These are phyloP conservation scores for Naganishia sp. DNA, from an alignment of 1,284 basidiomycete species.

Conservation along the genomic window DNA sequence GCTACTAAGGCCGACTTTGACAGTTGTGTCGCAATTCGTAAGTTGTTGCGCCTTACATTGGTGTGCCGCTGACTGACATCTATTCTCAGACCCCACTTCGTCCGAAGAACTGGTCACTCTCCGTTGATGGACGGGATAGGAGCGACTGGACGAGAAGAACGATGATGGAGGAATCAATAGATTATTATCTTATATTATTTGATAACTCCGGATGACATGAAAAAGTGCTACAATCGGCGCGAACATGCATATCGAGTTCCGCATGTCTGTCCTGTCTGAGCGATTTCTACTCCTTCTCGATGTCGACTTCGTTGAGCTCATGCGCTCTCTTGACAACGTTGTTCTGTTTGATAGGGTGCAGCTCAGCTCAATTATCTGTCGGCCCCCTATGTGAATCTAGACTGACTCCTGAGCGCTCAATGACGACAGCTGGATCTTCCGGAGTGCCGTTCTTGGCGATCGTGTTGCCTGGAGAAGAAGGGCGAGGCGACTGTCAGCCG, in stretches of 20 bases:
- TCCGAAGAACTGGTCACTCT: conserved; percentile 54
- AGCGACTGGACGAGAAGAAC: neutral
- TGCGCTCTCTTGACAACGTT: conserved; percentile 46
- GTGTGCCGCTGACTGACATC: neutral
- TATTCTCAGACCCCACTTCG: conserved; percentile 49
- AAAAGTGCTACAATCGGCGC: no score
- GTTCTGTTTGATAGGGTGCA: conserved; percentile 35
- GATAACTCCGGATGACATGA: no score
- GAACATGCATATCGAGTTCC: no score
- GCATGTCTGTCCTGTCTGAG: no score
- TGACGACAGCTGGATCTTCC: conserved; percentile 48
- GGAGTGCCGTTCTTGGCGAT: conserved; percentile 47
- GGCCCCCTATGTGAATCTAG: neutral
- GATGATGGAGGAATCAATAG: no score
- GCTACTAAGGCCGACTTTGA: conserved; percentile 82
- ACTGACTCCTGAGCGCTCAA: conserved; percentile 45
- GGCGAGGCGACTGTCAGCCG: neutral
- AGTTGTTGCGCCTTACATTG: conserved; percentile 31
- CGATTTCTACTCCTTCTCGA: neutral
- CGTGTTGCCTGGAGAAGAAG: conserved; percentile 37
- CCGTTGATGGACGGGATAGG: conserved; percentile 36
- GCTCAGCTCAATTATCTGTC: neutral
- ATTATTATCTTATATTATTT: no score
- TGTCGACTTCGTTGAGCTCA: conserved; percentile 45
- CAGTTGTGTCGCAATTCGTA: conserved; percentile 82